Base-by-base conservation (phyloP, 176 grass and related monocot species). In the Oryza officinalis region DNA sequence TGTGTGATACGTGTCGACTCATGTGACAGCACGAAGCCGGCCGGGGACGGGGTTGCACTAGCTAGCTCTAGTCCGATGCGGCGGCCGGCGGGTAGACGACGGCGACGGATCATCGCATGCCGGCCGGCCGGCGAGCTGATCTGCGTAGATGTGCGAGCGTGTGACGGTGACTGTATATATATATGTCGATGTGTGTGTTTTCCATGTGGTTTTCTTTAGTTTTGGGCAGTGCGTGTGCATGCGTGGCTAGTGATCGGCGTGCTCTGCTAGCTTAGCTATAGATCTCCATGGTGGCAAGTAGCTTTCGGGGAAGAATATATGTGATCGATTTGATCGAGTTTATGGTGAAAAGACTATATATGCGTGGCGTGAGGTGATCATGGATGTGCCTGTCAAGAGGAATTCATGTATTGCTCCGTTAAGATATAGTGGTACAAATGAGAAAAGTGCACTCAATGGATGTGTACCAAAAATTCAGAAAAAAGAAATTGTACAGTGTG, bases 261-360 rank as follows among this genome's bases (percentile, higher is more conserved):
- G 40, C 38, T 40, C 40, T 13, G 40, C 41, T 33, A 9, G 65
- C 13, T 27, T 8, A 63, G 46, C 26, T 22, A 2, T 57, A 57
- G 20, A 30, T 22, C 6, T 10, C 40, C n/a, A 4, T 75, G 28
- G 61, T 83, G 71, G 10, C 13, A 10, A 35, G 76, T 72, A 37
- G 54, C 67, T 86, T 79, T 79, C 67, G 28, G 25, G 7, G 67
- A 59, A 12, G 67, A 71, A 67, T 72, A 47, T 44, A 9, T 47
- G 45, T 15, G 13, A 47, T 47, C 52, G 52, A 57, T 38, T 38
- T 8, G 37, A 38, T 57, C 50, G 18, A 57, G 52, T 1, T 57
- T 57, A 57, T n/a, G 52, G 52, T 9, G 52, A 57, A 61, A 57
- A 61, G 59, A 20, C 13, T 46, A 37, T 32, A 41, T 2, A 44